Percentiles rank a stretch among this genome's conserved stretches.
Evolutionary conservation across 2,329 filamentous ascomycete species (phyloP).

Genomic region (Cordyceps cateniannulata): DNA sequence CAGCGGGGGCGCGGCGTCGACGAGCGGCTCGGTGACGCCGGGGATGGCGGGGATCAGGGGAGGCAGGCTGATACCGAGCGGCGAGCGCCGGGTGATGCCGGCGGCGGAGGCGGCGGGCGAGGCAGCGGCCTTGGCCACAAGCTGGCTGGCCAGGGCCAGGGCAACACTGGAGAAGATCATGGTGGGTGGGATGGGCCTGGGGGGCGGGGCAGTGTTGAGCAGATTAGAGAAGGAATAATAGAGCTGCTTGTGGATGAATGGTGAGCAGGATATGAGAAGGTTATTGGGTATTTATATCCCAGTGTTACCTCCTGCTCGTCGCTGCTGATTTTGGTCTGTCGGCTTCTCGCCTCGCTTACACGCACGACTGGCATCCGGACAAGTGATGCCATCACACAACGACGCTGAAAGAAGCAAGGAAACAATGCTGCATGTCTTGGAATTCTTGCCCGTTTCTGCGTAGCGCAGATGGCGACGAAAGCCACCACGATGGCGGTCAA

Average conservation of each 20-base stretch:
- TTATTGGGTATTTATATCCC: constrained; percentile 3
- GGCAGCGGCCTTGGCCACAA: constrained; percentile 4
- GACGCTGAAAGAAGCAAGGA: neutral
- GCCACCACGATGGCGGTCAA: constrained; percentile 1
- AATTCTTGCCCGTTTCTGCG: neutral
- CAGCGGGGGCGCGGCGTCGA: constrained; percentile 42
- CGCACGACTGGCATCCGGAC: neutral
- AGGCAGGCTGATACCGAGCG: constrained; percentile 36
- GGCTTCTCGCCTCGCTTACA: neutral
- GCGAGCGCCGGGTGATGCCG: constrained; percentile 16
- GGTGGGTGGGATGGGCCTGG: neutral
- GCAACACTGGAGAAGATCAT: constrained; percentile 9
- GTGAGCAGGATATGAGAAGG: constrained; percentile 10
- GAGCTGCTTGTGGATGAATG: neutral
- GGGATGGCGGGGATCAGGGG: constrained; percentile 53
- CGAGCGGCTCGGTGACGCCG: constrained; percentile 52
- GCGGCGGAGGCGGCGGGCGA: neutral
- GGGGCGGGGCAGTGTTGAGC: neutral
- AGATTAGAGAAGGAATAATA: neutral
- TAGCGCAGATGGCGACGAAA: constrained; percentile 10
- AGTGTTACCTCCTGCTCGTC: neutral
- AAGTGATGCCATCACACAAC: neutral
- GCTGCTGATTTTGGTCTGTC: neutral
- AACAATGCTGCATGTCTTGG: constrained; percentile 4
- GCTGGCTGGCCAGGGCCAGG: constrained; percentile 4